phyloP scores from a whole-genome alignment of 768 basidiomycete genomes.

The Collybia mongolica region DNA sequence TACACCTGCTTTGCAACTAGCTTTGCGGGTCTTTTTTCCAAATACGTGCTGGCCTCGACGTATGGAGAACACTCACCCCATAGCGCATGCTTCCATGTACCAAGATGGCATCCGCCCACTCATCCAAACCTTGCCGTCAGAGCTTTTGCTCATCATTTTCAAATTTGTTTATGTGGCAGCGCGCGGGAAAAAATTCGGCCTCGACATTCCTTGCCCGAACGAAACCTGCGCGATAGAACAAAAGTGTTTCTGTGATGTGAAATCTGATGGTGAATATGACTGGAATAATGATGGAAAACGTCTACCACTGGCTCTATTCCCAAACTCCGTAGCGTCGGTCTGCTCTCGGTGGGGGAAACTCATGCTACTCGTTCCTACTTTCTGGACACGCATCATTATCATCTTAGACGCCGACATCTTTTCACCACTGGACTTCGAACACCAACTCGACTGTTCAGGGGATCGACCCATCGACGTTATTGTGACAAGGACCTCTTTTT shows the following conservation, averaged over 20 bases:
- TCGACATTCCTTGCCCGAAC: too few relatives aligned
- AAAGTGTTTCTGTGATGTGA: too few relatives aligned
- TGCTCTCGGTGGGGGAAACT: neutral
- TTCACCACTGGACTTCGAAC: neutral
- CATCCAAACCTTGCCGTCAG: neutral
- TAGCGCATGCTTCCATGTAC: too few relatives aligned
- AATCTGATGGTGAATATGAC: too few relatives aligned
- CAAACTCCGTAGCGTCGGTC: neutral
- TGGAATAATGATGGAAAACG: too few relatives aligned
- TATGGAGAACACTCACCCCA: too few relatives aligned
- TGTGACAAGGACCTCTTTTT: neutral
- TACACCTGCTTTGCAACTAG: too few relatives aligned
- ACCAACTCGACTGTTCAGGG: neutral
- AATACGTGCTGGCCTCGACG: too few relatives aligned
- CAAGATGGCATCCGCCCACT: neutral
- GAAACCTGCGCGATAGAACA: too few relatives aligned
- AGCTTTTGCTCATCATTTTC: neutral
- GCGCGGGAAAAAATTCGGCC: too few relatives aligned
- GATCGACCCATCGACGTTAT: neutral
- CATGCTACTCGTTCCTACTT: neutral
- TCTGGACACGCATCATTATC: neutral
- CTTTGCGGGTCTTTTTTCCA: too few relatives aligned
- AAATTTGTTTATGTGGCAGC: neutral
- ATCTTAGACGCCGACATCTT: neutral
- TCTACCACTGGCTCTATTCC: neutral